Conservation (phyloP, 108 stramenopile species). For the Seminavis robusta region DNA sequence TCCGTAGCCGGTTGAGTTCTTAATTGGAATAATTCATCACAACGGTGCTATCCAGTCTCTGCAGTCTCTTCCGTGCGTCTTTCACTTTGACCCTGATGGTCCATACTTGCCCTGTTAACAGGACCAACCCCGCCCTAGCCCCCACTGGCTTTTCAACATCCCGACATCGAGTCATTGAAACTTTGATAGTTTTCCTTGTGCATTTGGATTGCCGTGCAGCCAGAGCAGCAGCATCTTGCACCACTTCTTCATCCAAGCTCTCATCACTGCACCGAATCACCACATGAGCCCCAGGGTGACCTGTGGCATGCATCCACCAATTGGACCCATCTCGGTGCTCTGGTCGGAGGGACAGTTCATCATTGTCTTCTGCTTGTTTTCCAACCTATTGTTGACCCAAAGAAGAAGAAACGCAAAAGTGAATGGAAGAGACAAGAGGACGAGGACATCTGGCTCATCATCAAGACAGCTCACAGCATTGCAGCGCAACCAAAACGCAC, state of each 20-base stretch:
- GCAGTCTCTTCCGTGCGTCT: slow-evolving; percentile 57
- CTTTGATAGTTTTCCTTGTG: slow-evolving; percentile 66
- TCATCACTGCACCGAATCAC: slow-evolving; percentile 65
- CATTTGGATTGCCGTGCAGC: slow-evolving; percentile 87
- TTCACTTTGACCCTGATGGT: slow-evolving; percentile 77
- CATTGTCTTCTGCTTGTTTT: slow-evolving; percentile 85
- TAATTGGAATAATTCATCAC: slow-evolving; percentile 52
- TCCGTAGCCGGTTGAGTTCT: too few relatives aligned
- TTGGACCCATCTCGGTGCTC: slow-evolving; percentile 75
- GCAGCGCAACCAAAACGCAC: slow-evolving; percentile 20
- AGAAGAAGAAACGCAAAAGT: background rate
- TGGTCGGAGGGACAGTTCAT: slow-evolving; percentile 65
- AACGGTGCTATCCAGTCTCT: slow-evolving; percentile 64
- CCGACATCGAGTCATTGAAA: slow-evolving; percentile 76
- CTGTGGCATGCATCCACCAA: slow-evolving; percentile 91
- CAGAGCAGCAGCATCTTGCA: slow-evolving; percentile 75
- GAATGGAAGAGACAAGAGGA: background rate
- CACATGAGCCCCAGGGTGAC: slow-evolving; percentile 88
- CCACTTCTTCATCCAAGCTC: slow-evolving; percentile 55
- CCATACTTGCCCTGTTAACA: slow-evolving; percentile 63
- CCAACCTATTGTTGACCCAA: slow-evolving; percentile 52
- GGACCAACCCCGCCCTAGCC: slow-evolving; percentile 82
- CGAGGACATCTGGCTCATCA: background rate
- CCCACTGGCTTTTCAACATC: slow-evolving; percentile 88
- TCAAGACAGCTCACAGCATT: background rate